Evolutionary conservation across 306 rosid species (phyloP), one percentile per base, ranked within the genome.

Genomic region (Vachellia pachyceras): DNA sequence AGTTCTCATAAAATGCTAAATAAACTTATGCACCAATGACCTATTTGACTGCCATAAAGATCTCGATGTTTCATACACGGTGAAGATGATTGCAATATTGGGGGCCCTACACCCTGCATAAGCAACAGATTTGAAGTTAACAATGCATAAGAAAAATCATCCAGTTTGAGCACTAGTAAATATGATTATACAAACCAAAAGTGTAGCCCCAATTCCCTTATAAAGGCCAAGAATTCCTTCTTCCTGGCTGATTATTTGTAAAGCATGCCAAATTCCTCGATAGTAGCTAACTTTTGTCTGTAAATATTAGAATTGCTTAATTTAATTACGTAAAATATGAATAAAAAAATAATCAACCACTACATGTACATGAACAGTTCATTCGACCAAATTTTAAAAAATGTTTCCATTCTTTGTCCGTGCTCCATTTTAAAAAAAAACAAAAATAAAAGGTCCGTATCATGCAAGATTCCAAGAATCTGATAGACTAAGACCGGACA

Each of bases 101-200:
- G 99, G 99, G 99, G 99, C 58, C 97, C 99, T 15, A 96, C 99
- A 75, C 97, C 93, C 99, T 96, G 90, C 82, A 84, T 72, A 55
- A 78, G 67, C 75, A 60, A 79, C 47, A 79, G 63, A 20, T 64
- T 66, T 57, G 36, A 42, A 61, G 61, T 75, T 49, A 80, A 85
- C 52, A 65, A 69, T 37, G 73, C 39, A 39, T 40, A 60, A 78
- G 47, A 73, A 52, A 58, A 80, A 50, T 33, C 39, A 73, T 39
- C 58, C 9, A 50, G 73, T 82, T 71, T 47, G 52, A 33, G 33
- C 39, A 11, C 52, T 72, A 71, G 70, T 36, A 50, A 63, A 80
- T 77, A 46, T 63, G 40, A 73, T 44, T 37, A 82, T 33, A 75
- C 44, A 49, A 50, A 60, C 98, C 99, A 96, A 82, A 25, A 96